Percentiles rank a stretch among this genome's conserved stretches.
phyloP scores from a whole-genome alignment of 2,329 filamentous ascomycete genomes.

The Westerdykella aurantiaca region DNA sequence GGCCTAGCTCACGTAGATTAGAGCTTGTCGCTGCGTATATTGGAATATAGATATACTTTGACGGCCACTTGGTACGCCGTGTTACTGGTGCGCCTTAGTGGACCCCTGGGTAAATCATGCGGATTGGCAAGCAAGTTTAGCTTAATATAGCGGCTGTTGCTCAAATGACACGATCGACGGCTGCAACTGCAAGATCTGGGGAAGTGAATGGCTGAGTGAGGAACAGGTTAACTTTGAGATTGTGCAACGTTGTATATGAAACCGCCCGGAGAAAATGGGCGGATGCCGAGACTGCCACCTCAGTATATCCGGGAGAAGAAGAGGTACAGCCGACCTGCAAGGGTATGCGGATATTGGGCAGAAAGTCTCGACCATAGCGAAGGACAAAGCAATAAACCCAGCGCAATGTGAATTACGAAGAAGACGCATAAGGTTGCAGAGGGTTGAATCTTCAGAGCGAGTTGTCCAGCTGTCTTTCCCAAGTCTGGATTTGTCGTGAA shows the following conservation, averaged over 20 bases:
- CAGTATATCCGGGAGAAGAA: too few relatives aligned
- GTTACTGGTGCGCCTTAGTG: constrained; percentile 4
- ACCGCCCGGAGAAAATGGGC: constrained; percentile 12
- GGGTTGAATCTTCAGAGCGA: too few relatives aligned
- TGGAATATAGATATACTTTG: constrained; percentile 9
- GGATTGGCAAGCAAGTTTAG: constrained; percentile 9
- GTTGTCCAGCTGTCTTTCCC: too few relatives aligned
- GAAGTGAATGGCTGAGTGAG: constrained; percentile 9
- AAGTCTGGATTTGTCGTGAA: too few relatives aligned
- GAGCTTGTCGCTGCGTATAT: constrained; percentile 4
- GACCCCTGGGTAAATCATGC: constrained; percentile 9
- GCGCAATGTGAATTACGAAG: too few relatives aligned
- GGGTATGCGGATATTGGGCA: too few relatives aligned
- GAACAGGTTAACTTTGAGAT: constrained; percentile 9
- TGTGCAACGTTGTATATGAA: constrained; percentile 23
- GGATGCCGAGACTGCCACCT: constrained; percentile 6
- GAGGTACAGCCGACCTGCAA: too few relatives aligned
- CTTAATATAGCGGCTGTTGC: constrained; percentile 13
- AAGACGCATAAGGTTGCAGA: too few relatives aligned
- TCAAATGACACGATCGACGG: constrained; percentile 11
- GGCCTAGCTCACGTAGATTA: constrained; percentile 7
- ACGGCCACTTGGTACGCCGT: not conserved
- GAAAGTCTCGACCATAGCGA: too few relatives aligned
- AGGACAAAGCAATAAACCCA: too few relatives aligned
- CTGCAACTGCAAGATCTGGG: constrained; percentile 10